Evolutionary conservation across 2,329 filamentous ascomycete species (phyloP), one percentile per base, ranked within the genome.

Genomic region (Penicillium sp.): DNA sequence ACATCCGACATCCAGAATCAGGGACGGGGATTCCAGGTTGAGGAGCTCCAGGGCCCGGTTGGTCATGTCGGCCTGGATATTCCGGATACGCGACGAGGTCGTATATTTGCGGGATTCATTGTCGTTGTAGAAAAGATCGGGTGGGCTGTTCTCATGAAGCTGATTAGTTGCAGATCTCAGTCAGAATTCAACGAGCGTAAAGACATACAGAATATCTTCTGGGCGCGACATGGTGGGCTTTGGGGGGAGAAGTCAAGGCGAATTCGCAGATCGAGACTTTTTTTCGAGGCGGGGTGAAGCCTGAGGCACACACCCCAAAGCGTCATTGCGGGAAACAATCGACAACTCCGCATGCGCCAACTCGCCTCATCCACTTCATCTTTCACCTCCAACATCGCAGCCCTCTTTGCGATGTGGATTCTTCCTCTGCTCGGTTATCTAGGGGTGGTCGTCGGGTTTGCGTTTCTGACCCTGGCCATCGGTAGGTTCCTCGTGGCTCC

Each of bases 111-210:
- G 88, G 28, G 94, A 92, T 79, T 96, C 92, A 72, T 81, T 80
- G 76, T 97, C 92, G 79, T 96, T 88, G 81, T 99, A 99, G 79
- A 95, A 95, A 69, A 97, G 87, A 76, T 99, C 94, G 60, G 94
- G 92, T 45, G 92, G 90, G 69, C 90, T 95, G 71, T 44, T 2
- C 28, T 20, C 13, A 36, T 5, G 10, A 38, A 50, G 33, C 55
- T 54, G 63, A 60, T 68, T 54, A 71, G 65, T 59, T 50, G 62
- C 60, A 67, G 54, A 70, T 64, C 57, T 50, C 46, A 53, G 50
- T 44, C 45, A 31, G 33, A 51, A 25, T 7, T 30, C 27, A 43
- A 44, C 44, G 42, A 36, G 39, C 48, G 54, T 44, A 45, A 49
- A 43, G 48, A 65, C 82, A 67, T 80, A 94, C 89, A 97, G 85